phyloP scores from a whole-genome alignment of 495 filamentous ascomycete species.

The Hamigera avellanea region DNA sequence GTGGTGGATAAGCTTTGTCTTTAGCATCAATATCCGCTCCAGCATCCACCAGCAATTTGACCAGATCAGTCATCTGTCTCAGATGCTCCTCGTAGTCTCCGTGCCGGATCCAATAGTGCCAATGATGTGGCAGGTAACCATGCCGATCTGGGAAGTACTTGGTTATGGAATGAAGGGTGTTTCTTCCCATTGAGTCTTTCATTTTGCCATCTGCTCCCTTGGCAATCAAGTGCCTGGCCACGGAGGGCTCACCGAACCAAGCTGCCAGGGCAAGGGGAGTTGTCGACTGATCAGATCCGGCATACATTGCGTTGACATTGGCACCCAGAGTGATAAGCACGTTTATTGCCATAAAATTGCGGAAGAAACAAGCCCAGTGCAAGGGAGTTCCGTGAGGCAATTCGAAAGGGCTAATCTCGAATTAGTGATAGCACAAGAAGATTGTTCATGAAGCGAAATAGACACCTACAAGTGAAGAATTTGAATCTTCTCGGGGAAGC shows the following conservation, averaged over 20 bases:
- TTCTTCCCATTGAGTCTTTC: conserved; percentile 8
- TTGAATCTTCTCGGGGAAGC: conserved; percentile 9
- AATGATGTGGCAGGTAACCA: conserved; percentile 5
- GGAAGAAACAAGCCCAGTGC: conserved; percentile 17
- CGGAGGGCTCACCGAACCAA: conserved; percentile 7
- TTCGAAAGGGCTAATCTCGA: conserved; percentile 12
- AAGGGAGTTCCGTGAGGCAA: conserved; percentile 17
- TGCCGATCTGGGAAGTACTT: conserved; percentile 6
- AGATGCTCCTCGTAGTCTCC: conserved; percentile 8
- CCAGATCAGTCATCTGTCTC: conserved; percentile 1
- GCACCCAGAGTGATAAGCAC: conserved; percentile 10
- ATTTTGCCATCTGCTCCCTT: conserved; percentile 8
- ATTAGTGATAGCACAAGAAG: not conserved
- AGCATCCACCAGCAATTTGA: conserved; percentile 8
- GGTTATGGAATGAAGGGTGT: conserved; percentile 9
- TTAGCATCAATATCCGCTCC: conserved; percentile 15
- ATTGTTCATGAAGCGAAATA: not conserved
- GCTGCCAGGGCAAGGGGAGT: conserved; percentile 10
- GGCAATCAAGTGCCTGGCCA: conserved; percentile 6
- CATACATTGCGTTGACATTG: conserved; percentile 6
- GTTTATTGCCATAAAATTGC: conserved; percentile 8
- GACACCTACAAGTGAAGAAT: conserved; percentile 11
- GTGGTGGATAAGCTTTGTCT: conserved; percentile 8
- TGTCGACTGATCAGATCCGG: conserved; percentile 5
- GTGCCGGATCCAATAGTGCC: conserved; percentile 13